Conservation (phyloP, 805 yeast species). For the Wickerhamomyces chambardii region DNA sequence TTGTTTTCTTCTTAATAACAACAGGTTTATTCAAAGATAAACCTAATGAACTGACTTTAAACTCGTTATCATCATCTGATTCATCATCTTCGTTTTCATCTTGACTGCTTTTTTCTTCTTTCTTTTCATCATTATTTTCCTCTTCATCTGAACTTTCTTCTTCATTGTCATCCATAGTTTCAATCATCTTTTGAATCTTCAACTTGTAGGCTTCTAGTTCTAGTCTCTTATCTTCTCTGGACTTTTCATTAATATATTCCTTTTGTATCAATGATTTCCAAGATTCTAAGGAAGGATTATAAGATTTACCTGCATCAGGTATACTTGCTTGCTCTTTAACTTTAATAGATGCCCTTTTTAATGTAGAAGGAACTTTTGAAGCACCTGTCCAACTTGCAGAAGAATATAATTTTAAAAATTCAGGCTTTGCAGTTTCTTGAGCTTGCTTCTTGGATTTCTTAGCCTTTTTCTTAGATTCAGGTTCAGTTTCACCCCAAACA, state of each 20-base stretch:
- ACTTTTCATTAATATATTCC: constrained; percentile 60
- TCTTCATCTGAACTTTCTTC: constrained; percentile 32
- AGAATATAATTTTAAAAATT: constrained; percentile 26
- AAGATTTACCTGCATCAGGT: constrained; percentile 86
- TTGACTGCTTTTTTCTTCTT: constrained; percentile 24
- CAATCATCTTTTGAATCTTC: constrained; percentile 58
- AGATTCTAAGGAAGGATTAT: constrained; percentile 77
- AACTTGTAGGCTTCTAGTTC: constrained; percentile 54
- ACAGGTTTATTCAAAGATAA: constrained; percentile 72
- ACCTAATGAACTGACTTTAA: constrained; percentile 27
- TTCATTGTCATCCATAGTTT: constrained; percentile 50
- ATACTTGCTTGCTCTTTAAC: constrained; percentile 40
- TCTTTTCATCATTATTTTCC: constrained; percentile 23
- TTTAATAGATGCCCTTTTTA: constrained; percentile 40
- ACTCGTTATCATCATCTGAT: constrained; percentile 24
- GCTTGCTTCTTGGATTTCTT: constrained; percentile 11
- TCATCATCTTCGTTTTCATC: constrained; percentile 16
- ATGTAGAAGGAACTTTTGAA: constrained; percentile 44
- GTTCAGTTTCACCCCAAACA: constrained; percentile 56
- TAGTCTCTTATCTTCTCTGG: constrained; percentile 54
- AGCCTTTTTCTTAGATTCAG: constrained; percentile 8
- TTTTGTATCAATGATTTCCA: constrained; percentile 69
- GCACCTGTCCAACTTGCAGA: constrained; percentile 43
- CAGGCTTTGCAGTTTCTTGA: constrained; percentile 21
- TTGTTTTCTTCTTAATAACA: constrained; percentile 62